Evolutionary conservation across 345 rosid species (phyloP), one percentile per base, ranked within the genome.

Genomic region (Camelina sativa): DNA sequence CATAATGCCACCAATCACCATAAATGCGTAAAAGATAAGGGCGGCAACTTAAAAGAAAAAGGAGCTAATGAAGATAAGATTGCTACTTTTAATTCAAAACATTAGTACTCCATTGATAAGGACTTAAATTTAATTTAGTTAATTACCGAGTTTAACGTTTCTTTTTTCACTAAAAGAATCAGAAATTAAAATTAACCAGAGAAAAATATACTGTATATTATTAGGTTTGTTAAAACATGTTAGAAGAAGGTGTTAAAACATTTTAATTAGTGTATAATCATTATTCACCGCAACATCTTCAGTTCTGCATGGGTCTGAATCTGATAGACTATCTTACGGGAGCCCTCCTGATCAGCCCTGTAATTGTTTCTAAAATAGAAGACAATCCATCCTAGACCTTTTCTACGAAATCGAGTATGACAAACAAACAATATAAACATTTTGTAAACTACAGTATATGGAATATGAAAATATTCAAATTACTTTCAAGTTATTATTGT

Each of bases 11-110:
- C 41, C 41, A 9, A 38, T 38, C 1, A 38, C 65, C 44, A 76
- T 70, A 62, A 69, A 69, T 69, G 66, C 80, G 41, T 43, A 34
- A 6, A 28, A 68, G 63, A 76, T 68, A 75, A 75, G 47, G 62
- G 32, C 8, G 35, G 22, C 56, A 62, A 55, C 8, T 2, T 4
- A 11, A n/a, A 20, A 17, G 10, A 57, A 57, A 13, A 25, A 7
- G 15, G n/a, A 54, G 37, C 34, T 30, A 43, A 19, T 9, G 46
- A 63, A 63, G 63, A 63, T 53, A 52, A 53, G 62, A 59, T 59
- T 50, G 43, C 43, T 10, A 40, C 43, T 40, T 40, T 12, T 10
- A 3, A 40, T 40, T 40, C 43, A 1, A 10, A 11, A 40, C 5
- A 40, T 40, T 10, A 40, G 1, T 38, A 38, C 8, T 32, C 35